Percentiles rank a stretch among this genome's conserved stretches.
These are phyloP conservation scores for Helotiales sp. DNA, from an alignment of 2,329 filamentous ascomycete species.

Conservation along the genomic window DNA sequence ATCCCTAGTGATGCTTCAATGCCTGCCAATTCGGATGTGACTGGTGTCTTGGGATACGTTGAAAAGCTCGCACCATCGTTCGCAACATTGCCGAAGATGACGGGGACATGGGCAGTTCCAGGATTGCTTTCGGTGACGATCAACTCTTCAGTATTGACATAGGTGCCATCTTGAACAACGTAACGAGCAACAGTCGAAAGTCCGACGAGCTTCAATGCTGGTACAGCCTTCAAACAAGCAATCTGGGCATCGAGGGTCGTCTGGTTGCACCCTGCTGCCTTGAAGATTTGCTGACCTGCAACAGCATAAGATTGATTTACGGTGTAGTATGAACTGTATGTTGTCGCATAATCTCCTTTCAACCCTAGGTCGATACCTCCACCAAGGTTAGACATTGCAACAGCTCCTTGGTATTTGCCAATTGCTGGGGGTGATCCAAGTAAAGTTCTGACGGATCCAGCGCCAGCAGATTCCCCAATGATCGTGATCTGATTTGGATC, in stretches of 20 bases:
- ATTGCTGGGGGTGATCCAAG: conserved; percentile 49
- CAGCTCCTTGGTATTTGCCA: conserved; percentile 46
- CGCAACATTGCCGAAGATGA: conserved; percentile 50
- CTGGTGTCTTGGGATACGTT: conserved; percentile 44
- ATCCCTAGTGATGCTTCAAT: conserved; percentile 48
- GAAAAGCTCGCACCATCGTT: conserved; percentile 53
- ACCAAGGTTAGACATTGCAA: conserved; percentile 53
- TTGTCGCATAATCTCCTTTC: conserved; percentile 49
- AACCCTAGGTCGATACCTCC: conserved; percentile 49
- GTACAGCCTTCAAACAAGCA: conserved; percentile 44
- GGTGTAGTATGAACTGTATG: conserved; percentile 54
- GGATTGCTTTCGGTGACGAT: conserved; percentile 43
- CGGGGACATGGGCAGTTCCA: conserved; percentile 48
- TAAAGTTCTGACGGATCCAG: conserved; percentile 48
- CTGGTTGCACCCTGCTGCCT: conserved; percentile 47
- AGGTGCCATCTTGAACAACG: conserved; percentile 54
- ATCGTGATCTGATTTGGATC: conserved; percentile 47
- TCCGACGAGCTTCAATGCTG: conserved; percentile 40
- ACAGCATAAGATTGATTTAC: conserved; percentile 48
- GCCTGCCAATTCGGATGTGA: conserved; percentile 43
- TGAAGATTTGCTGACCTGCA: conserved; percentile 49
- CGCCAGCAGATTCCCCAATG: conserved; percentile 53
- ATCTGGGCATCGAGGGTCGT: conserved; percentile 43
- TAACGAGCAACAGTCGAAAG: conserved; percentile 46
- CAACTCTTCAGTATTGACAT: conserved; percentile 49